Evolutionary conservation across 116 monocot species (phyloP), one percentile per base, ranked within the genome.

Genomic region (Trichopus zeylanicus): DNA sequence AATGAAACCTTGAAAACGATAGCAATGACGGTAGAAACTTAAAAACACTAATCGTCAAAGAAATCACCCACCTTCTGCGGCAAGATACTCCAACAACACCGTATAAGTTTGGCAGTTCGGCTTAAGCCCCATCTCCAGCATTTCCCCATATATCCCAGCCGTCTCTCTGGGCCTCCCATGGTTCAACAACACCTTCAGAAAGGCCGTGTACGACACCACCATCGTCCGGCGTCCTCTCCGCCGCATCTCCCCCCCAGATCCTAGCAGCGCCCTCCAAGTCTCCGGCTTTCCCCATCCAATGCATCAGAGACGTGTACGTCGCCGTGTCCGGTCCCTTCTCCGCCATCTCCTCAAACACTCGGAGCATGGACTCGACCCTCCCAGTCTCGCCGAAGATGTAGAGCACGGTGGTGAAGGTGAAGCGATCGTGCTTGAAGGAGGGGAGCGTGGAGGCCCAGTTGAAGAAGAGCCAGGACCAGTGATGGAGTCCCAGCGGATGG

Each of bases 401-500:
- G 55, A 92, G 64, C 92, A 92, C 87, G 56, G 92, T 84, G 60
- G 92, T 92, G 72, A 78, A 92, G 66, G 92, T 92, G 76, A 78
- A 92, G 26, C 73, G 78, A 57, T 92, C 92, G 72, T 92, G 92
- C 61, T 79, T 78, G 87, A 92, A 92, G 6, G 48, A 47, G 2
- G 60, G 64, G 18, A 78, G 61, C 23, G 16, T 31, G 8, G 62
- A 29, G 19, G 81, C 81, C 87, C 87, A 87, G 66, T 76, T 78
- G 78, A 92, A 92, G 83, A 92, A 92, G 52, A 92, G 73, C 81
- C 81, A 92, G 29, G 92, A 73, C 55, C 87, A 34, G 81, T 75
- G 72, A 77, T 81, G 48, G 92, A 92, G 66, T 92, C 92, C 87
- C 87, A 87, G 29, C 51, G 47, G 53, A 84, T 5, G 54, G 67